Evolutionary conservation across 352 stramenopile genomes (phyloP).

Genomic region (Pythium volutum): DNA sequence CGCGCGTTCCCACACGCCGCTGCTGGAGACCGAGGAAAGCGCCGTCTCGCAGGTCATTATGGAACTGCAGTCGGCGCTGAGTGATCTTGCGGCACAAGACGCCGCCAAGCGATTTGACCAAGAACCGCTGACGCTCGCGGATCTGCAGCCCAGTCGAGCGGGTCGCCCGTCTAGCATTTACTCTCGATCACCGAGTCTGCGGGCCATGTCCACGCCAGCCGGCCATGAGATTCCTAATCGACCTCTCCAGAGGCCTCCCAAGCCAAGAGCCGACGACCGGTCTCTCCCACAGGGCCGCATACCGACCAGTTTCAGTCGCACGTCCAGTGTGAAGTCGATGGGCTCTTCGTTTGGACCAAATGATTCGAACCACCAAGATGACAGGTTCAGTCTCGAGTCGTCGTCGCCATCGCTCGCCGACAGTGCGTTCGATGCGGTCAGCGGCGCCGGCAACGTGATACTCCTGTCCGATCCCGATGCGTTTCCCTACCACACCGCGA

Average conservation of each 20-base stretch:
- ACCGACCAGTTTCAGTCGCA: too few species aligned
- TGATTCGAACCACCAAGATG: not conserved
- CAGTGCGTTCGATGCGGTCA: not conserved
- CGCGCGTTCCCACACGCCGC: not conserved
- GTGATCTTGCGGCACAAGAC: not conserved
- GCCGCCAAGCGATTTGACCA: not conserved
- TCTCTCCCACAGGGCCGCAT: not conserved
- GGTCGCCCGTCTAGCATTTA: not conserved
- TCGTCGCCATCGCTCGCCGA: not conserved
- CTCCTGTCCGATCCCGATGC: not conserved
- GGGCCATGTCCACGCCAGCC: not conserved
- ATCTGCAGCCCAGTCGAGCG: not conserved
- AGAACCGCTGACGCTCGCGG: not conserved
- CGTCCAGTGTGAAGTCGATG: too few species aligned
- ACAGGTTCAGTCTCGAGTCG: not conserved
- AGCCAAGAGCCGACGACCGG: not conserved
- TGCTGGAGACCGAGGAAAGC: constrained; percentile 4
- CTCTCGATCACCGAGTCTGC: not conserved
- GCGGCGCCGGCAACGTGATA: not conserved
- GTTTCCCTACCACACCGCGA: constrained; percentile 20
- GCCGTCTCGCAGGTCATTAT: not conserved
- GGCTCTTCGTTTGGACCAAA: too few species aligned
- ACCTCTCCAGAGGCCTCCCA: not conserved
- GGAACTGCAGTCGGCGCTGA: not conserved
- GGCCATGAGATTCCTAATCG: not conserved